Conservation (phyloP, 768 basidiomycete species). For the Heimioporus sp. region DNA sequence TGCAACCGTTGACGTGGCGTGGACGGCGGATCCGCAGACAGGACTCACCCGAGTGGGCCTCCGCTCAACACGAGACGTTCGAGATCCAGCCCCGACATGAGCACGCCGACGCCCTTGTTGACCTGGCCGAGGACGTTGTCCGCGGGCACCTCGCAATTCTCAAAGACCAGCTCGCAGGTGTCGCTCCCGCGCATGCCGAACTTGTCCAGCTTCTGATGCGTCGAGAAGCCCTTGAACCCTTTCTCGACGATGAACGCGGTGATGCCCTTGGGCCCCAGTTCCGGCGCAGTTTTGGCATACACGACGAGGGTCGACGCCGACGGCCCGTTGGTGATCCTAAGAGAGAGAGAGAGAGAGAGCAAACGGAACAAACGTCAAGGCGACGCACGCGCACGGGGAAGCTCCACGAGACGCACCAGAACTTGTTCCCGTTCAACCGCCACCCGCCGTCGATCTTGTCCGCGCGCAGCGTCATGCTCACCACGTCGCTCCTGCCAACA, state of each 20-base stretch:
- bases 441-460: slow-evolving; percentile 76
- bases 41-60: slow-evolving; percentile 78
- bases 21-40: neutral
- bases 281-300: slow-evolving; percentile 85
- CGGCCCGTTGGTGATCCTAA: slow-evolving; percentile 94
- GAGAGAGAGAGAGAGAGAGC: too few relatives aligned
- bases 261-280: slow-evolving; percentile 81
- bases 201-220: slow-evolving; percentile 90
- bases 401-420: slow-evolving; percentile 63
- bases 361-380: neutral
- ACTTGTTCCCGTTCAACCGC: slow-evolving; percentile 86
- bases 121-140: slow-evolving; percentile 84
- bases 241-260: slow-evolving; percentile 91
- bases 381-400: neutral
- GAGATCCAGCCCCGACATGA: slow-evolving; percentile 93
- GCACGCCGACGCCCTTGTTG: slow-evolving; percentile 76
- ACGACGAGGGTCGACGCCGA: slow-evolving; percentile 88
- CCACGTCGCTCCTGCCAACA: slow-evolving; percentile 86
- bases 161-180: slow-evolving; percentile 91
- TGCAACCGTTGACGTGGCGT: slow-evolving; percentile 26
- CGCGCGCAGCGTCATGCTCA: slow-evolving; percentile 86
- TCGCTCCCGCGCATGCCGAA: slow-evolving; percentile 97
- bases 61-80: slow-evolving; percentile 91
- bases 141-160: slow-evolving; percentile 86
- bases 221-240: slow-evolving; percentile 80